A percentile compares a stretch with the other conserved stretches of the same genome.
phyloP scores from a whole-genome alignment of 148 eudicot species.

The Chenopodium formosanum region DNA sequence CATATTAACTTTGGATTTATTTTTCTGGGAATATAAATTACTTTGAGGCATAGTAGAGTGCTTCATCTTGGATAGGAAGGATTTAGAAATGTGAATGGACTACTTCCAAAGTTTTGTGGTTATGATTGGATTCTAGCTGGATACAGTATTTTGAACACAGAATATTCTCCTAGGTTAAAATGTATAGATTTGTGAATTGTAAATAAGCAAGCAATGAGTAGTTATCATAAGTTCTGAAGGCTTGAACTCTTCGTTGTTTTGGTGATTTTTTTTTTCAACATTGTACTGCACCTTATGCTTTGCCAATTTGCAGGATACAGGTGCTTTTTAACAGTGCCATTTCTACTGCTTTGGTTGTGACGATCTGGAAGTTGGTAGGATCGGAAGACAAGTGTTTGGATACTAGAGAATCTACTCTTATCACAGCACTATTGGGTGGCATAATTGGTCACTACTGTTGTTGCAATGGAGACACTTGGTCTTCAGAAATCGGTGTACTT shows the following conservation, averaged over 20 bases:
- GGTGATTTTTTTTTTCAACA: background rate
- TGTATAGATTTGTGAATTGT: background rate
- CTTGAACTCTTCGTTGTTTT: background rate
- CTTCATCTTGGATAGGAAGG: background rate
- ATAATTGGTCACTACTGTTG: constrained; percentile 89
- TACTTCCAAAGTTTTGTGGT: background rate
- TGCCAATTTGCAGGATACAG: constrained; percentile 60
- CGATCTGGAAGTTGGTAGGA: constrained; percentile 54
- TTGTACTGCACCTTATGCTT: constrained; percentile 6
- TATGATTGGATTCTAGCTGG: too few relatives aligned
- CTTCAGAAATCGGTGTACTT: constrained; percentile 91
- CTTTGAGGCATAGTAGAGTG: background rate
- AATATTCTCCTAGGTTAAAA: background rate
- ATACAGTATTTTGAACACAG: too few relatives aligned
- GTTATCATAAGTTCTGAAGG: background rate
- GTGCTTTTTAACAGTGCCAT: constrained; percentile 74
- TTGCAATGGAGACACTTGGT: constrained; percentile 97
- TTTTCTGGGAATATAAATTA: background rate
- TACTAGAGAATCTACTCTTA: constrained; percentile 61
- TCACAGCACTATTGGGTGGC: constrained; percentile 75
- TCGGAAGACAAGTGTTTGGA: constrained; percentile 69
- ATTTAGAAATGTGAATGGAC: background rate
- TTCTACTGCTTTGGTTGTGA: constrained; percentile 54
- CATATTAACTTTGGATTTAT: background rate
- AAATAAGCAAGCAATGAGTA: background rate